A percentile compares a stretch with the other conserved stretches of the same genome.
phyloP scores from a whole-genome alignment of 345 rosid genomes.

The Eucalyptus regnans region DNA sequence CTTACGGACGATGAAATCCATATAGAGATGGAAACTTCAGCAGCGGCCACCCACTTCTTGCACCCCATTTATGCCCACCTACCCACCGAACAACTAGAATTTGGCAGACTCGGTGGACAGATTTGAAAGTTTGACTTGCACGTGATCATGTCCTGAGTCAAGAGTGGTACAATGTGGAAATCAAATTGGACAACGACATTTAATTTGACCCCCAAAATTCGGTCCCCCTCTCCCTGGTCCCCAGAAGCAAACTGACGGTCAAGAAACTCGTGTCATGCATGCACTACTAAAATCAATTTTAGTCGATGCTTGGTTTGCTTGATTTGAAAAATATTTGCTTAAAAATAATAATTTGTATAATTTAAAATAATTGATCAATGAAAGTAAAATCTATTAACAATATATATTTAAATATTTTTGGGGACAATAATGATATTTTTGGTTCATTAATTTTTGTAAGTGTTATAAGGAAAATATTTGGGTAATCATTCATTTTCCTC shows the following conservation, averaged over 20 bases:
- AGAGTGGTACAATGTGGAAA: background rate
- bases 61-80: background rate
- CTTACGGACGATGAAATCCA: background rate
- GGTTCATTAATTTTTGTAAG: background rate
- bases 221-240: background rate
- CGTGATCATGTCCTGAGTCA: background rate
- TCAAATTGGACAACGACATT: background rate
- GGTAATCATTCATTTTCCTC: accelerated
- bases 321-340: background rate
- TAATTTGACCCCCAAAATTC: background rate
- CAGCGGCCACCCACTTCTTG: background rate
- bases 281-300: background rate
- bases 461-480: accelerated
- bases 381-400: too few species aligned
- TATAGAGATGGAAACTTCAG: background rate
- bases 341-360: too few species aligned
- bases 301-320: background rate
- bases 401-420: too few species aligned
- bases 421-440: too few species aligned
- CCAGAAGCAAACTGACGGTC: background rate
- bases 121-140: background rate
- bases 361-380: background rate
- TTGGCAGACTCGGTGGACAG: background rate
- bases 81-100: background rate
- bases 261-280: background rate